Base-by-base conservation (phyloP, 306 rosid species). In the Fagus sylvatica region DNA sequence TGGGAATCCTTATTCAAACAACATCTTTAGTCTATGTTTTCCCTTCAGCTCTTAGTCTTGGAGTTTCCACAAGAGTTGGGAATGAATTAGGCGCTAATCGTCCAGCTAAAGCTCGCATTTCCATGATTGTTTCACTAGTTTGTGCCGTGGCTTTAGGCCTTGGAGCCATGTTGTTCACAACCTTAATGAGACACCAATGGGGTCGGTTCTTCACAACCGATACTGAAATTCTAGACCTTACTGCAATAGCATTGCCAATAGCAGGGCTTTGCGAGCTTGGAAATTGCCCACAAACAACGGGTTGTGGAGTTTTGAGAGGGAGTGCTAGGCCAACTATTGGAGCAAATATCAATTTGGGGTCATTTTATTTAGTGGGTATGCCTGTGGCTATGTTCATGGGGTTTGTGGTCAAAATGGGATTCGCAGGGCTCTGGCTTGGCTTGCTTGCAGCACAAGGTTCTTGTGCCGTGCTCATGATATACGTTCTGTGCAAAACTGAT, bases 401-500 rank as follows among this genome's bases (percentile, higher is more conserved):
- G 19, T 96, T 96, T 40, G 85, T 83, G 2, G 42, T 34, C 0
- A 87, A 86, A 65, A 68, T 87, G 89, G 99, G 96, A 3, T 96
- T 96, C 72, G 46, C 90, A 0, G 99, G 99, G 55, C 93, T 96
- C 10, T 96, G 99, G 99, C 61, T 96, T 3, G 99, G 99, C 41
- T 91, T 96, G 84, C 92, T 96, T 87, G 96, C 98, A 1, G 99
- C 99, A 72, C 99, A 96, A 89, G 96, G 69, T 61, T 79, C 86
- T 0, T 96, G 99, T 16, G 99, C 96, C 2, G 48, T 79, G 57
- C 90, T 93, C 73, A 96, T 96, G 99, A 8, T 96, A 1, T 81
- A 81, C 72, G 98, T 89, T 79, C 96, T 96, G 28, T 78, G 74
- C 72, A 87, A 77, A 30, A 96, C 99, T 0, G 98, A 96, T 60